phyloP scores from a whole-genome alignment of 208 protist species.

The Trypanosoma avium region DNA sequence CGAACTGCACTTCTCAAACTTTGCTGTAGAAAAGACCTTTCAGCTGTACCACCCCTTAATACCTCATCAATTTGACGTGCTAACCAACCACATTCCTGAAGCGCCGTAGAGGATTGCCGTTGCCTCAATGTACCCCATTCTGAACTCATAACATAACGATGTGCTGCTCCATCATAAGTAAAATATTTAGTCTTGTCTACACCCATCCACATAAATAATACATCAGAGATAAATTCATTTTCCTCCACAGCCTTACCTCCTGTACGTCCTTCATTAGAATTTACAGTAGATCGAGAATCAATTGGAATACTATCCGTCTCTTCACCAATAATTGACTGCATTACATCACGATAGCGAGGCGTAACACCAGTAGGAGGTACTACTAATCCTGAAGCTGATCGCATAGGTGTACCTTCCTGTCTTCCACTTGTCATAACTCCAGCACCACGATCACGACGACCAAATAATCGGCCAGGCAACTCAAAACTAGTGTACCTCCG shows the following conservation, averaged over 20 bases:
- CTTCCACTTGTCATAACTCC: not conserved
- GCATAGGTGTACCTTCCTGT: not conserved
- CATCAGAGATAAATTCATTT: constrained; percentile 40
- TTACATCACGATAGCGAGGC: constrained; percentile 4
- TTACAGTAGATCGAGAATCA: not conserved
- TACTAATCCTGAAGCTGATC: not conserved
- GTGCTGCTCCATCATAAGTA: constrained; percentile 25
- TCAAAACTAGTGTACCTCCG: constrained; percentile 11
- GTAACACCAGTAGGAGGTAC: not conserved
- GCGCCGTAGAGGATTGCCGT: constrained; percentile 27
- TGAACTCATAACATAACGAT: constrained; percentile 30
- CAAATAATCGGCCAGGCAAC: constrained; percentile 18
- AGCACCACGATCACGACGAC: constrained; percentile 3
- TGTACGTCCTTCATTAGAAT: not conserved
- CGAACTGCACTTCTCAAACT: constrained; percentile 53
- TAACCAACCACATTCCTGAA: constrained; percentile 48
- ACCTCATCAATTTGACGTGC: constrained; percentile 41
- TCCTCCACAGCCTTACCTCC: constrained; percentile 32
- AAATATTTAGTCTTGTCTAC: constrained; percentile 46
- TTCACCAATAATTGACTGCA: not conserved
- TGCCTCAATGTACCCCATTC: constrained; percentile 31
- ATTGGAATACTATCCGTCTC: not conserved
- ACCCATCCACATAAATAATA: constrained; percentile 75
- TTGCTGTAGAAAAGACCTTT: constrained; percentile 61
- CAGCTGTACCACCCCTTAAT: constrained; percentile 31